Evolutionary conservation across 768 basidiomycete species (phyloP), one percentile per base, ranked within the genome.

Genomic region (Tulasnella sp.): DNA sequence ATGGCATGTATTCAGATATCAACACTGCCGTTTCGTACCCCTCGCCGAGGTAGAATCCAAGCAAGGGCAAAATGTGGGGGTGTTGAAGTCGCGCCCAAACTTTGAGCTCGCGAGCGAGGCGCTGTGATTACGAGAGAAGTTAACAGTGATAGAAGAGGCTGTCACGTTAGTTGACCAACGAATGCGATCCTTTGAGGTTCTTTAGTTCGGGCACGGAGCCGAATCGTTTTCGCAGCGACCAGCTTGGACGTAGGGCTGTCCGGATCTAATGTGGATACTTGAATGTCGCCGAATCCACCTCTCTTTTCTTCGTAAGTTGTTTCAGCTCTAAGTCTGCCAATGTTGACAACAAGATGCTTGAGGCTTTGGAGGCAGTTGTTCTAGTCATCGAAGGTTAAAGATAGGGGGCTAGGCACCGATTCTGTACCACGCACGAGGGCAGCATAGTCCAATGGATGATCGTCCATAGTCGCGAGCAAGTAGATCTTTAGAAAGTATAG

Each of bases 81-180:
- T 75, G 74, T 14, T 42, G 16, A 7, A 75, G 74, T 2, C 34
- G 14, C 41, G 48, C 41, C 74, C 74, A 75, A 41, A 75, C 48
- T 31, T 75, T 75, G n/a, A 75, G 41, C 14, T 75, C 74, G 9
- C 74, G 74, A 50, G 48, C 74, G 0, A 75, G 40, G 5, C 64
- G 64, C 64, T 69, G 28, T 14, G 0, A 22, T n/a, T 24, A 54
- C 24, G 24, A 60, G n/a, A 60, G 16, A 7, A 28, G 9, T 60
- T 60, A 60, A 11, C n/a, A 60, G 16, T 3, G 12, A 60, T 28
- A n/a, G n/a, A 60, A 0, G 24, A 31, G 7, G 24, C 16, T 0
- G 8, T 16, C 3, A 8, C 3, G 58, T 16, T 2, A 28, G 14
- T 37, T 69, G 34, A 69, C 34, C 12, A 31, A 69, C 64, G 14